phyloP scores from a whole-genome alignment of 2,329 filamentous ascomycete species.

The Penicillium sumatraense region DNA sequence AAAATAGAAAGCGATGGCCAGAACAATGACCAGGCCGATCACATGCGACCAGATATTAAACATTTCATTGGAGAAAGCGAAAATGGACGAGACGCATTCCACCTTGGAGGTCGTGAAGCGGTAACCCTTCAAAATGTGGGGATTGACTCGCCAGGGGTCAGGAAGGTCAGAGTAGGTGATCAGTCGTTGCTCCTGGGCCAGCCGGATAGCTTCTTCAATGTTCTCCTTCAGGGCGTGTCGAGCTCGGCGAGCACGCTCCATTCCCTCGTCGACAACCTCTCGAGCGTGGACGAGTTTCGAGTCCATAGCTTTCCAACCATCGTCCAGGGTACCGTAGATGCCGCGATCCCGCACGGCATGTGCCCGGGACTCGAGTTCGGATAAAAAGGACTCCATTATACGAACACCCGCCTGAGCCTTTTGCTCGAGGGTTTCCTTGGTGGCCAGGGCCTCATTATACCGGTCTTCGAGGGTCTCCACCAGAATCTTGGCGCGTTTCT shows the following conservation, averaged over 20 bases:
- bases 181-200: constrained; percentile 78
- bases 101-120: constrained; percentile 91
- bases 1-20: constrained; percentile 91
- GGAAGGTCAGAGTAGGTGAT: constrained; percentile 90
- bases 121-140: constrained; percentile 88
- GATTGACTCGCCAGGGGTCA: constrained; percentile 90
- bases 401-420: constrained; percentile 88
- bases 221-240: constrained; percentile 82
- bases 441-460: constrained; percentile 83
- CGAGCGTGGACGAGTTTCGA: constrained; percentile 75
- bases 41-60: constrained; percentile 99
- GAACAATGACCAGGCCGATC: constrained; percentile 83
- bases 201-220: constrained; percentile 75
- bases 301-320: constrained; percentile 79
- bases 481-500: constrained; percentile 81
- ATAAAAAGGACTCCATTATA: constrained; percentile 81
- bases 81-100: constrained; percentile 83
- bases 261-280: constrained; percentile 77
- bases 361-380: constrained; percentile 81
- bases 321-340: constrained; percentile 76
- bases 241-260: constrained; percentile 81
- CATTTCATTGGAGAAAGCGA: constrained; percentile 85
- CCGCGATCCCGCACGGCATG: constrained; percentile 79
- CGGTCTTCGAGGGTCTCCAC: constrained; percentile 88
- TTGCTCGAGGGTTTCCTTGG: constrained; percentile 85